Base-by-base conservation (phyloP, 1,139 yeast genomes). In the Pichia kudriavzevii region DNA sequence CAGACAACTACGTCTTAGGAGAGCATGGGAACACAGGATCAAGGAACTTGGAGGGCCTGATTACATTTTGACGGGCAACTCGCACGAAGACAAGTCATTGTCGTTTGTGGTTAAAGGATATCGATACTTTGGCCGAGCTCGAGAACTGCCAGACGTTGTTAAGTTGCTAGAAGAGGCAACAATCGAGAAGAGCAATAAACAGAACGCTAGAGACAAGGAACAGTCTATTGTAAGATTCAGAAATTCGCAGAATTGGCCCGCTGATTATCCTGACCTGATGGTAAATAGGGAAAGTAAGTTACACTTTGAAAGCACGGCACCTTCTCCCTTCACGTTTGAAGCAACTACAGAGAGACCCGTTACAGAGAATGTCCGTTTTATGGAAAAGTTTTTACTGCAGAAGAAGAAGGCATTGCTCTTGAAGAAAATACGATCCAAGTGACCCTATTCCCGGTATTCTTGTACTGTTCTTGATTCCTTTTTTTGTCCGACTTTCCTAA, bases 81-180 rank as follows among this genome's bases (percentile, higher is more conserved):
- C 39, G 40, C 30, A 44, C 31, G 41, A 47, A 14, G 36, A 32
- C 7, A 18, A 4, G n/a, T 12, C 13, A n/a, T 21, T 12, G 7
- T 27, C 40, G 0, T 32, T 47, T 7, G 46, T 52, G 3, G 53
- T 64, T 12, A 61, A 73, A 33, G 83, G 87, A 1, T 76, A 75
- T 48, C 60, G 82, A 44, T 87, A 83, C 55, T 87, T 75, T 59
- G 96, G 96, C 0, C 59, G 95, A 32, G 95, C 95, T 0, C 67
- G 74, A 36, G 93, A 84, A 31, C 59, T 87, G 11, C 83, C 88
- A 0, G 95, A 84, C 45, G 88, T 80, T 4, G 69, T 72, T 42
- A 69, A 71, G 42, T 45, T 75, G 23, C 47, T 79, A 21, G 62
- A 67, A 39, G 55, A 59, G 28, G 59, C 59, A 28, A 56, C 60